Base-by-base conservation (phyloP, 2,329 filamentous ascomycete species). In the Penicillium expansum region DNA sequence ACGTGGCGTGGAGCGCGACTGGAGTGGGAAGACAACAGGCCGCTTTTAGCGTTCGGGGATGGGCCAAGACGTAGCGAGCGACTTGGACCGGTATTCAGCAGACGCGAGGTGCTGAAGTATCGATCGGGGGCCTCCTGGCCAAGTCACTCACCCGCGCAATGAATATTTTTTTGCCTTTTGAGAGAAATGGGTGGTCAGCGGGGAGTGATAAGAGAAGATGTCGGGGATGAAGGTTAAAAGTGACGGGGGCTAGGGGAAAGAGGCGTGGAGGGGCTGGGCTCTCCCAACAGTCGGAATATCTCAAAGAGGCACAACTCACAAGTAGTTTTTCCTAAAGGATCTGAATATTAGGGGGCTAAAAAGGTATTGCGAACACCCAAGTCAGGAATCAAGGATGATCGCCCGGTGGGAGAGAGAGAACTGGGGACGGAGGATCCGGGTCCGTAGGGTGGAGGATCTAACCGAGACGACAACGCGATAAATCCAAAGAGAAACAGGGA, bases 1-100 rank as follows among this genome's bases (percentile, higher is more conserved):
- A 41, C 44, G 42, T 48, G 44, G 51, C 47, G 53, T 45, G 39
- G 56, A 56, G 66, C 69, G 71, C 69, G 69, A 66, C 66, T 65
- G 63, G 64, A 57, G 49, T 52, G 20, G 39, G 22, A 52, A 52
- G 49, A 44, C 49, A 45, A 52, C 49, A 52, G 65, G 64, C 66
- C 62, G 70, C 62, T 70, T 71, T 72, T 68, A 70, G 68, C 65
- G 69, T 68, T 59, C 30, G 39, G 67, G 61, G 67, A 47, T 67
- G 69, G 65, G 68, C 60, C 71, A 72, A 70, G 68, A 71, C 68
- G 67, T 69, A 69, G 62, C 67, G 69, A 61, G 70, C 64, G 66
- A 69, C 63, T 67, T 60, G 62, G 24, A 51, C 68, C 66, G 62
- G 66, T 62, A 66, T 69, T 58, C 62, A 68, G 62, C 60, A 68